phyloP scores from a whole-genome alignment of 1,139 yeast genomes.

The Nakaseomyces delphensis region DNA sequence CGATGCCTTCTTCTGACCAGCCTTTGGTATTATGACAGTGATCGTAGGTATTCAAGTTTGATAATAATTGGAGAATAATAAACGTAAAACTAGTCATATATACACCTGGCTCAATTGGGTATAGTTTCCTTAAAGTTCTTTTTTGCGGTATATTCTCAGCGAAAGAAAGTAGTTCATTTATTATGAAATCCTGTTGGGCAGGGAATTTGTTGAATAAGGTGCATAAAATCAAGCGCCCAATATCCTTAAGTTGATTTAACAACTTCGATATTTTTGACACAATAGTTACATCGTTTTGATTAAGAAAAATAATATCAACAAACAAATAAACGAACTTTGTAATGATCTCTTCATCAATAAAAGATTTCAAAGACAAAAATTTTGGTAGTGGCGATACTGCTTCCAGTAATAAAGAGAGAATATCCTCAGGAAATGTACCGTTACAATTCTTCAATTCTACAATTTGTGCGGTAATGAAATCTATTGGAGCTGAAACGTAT shows the following conservation, averaged over 20 bases:
- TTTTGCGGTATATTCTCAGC: slow-evolving; percentile 42
- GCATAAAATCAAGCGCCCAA: slow-evolving; percentile 36
- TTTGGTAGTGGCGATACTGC: slow-evolving; percentile 18
- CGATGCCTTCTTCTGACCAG: slow-evolving; percentile 1
- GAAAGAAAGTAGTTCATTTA: slow-evolving; percentile 51
- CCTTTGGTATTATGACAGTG: not conserved
- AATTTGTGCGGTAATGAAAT: slow-evolving; percentile 27
- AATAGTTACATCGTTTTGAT: slow-evolving; percentile 13
- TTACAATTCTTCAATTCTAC: not conserved
- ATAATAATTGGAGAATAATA: slow-evolving; percentile 22
- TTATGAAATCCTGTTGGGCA: slow-evolving; percentile 49
- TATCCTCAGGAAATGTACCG: slow-evolving; percentile 8
- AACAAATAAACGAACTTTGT: slow-evolving; percentile 25
- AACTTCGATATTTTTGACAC: slow-evolving; percentile 15
- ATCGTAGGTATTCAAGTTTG: slow-evolving; percentile 16
- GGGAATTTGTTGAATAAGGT: slow-evolving; percentile 39
- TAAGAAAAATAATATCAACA: slow-evolving; percentile 26
- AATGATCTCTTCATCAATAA: slow-evolving; percentile 26
- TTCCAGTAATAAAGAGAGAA: slow-evolving; percentile 12
- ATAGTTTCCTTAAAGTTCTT: slow-evolving; percentile 29
- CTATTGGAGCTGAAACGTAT: slow-evolving; percentile 36
- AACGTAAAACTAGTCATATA: slow-evolving; percentile 26
- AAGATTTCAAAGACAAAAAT: slow-evolving; percentile 20
- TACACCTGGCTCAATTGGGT: slow-evolving; percentile 13
- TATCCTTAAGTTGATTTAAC: slow-evolving; percentile 26